A percentile compares a stretch with the other conserved stretches of the same genome.
Conservation (phyloP, 2,329 filamentous ascomycete genomes). For the Teratosphaeria pseudoeucalypti region DNA sequence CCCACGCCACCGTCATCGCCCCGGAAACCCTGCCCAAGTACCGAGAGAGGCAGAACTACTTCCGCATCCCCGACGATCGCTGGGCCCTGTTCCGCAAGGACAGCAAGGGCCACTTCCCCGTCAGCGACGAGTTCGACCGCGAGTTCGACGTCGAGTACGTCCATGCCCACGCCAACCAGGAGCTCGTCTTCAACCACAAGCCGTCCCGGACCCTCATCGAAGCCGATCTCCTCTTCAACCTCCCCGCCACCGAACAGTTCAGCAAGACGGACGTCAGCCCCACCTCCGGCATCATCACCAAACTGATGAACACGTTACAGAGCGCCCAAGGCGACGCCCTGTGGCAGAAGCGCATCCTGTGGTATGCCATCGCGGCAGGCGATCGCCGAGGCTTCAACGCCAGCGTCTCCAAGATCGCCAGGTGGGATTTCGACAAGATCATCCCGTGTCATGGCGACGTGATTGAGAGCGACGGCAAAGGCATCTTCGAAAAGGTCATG, state of each 20-base stretch:
- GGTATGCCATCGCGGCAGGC: constrained; percentile 56
- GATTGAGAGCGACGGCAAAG: constrained; percentile 65
- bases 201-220: constrained; percentile 71
- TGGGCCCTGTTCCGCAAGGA: constrained; percentile 45
- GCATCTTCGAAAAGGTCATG: constrained; percentile 66
- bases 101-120: constrained; percentile 28
- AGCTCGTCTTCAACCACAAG: constrained; percentile 78
- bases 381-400: constrained; percentile 61
- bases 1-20: constrained; percentile 67
- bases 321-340: constrained; percentile 52
- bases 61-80: constrained; percentile 14
- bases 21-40: constrained; percentile 78
- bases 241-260: constrained; percentile 78
- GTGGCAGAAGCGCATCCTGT: constrained; percentile 70
- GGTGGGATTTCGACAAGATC: constrained; percentile 76
- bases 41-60: constrained; percentile 41
- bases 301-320: constrained; percentile 36
- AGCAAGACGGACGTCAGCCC: constrained; percentile 44
- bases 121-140: constrained; percentile 69
- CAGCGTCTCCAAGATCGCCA: constrained; percentile 57
- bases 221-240: constrained; percentile 85
- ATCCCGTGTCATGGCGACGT: constrained; percentile 92
- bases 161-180: constrained; percentile 68
- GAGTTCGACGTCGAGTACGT: constrained; percentile 84
- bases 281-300: constrained; percentile 45